These are phyloP conservation scores for Areca catechu DNA, from an alignment of 176 grass and related monocot species.

Conservation along the genomic window DNA sequence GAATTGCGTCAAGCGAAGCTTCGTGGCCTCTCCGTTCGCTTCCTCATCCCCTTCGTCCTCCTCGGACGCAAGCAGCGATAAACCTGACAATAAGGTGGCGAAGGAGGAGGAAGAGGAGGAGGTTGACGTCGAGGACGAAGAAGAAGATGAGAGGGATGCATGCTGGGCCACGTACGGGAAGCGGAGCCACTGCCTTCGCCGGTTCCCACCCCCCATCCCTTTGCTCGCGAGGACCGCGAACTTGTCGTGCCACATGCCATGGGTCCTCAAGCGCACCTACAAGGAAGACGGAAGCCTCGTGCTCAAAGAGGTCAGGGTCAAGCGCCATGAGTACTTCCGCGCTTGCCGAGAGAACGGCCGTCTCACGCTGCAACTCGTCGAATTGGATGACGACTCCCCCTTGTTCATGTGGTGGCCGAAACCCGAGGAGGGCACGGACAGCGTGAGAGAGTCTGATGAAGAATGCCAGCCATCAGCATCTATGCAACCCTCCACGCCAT, in stretches of 20 bases:
- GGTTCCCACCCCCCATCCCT: constrained; percentile 49
- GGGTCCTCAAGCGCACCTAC: constrained; percentile 24
- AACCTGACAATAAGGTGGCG: background rate
- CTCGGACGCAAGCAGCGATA: too few relatives aligned
- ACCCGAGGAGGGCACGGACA: too few relatives aligned
- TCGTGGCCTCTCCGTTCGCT: background rate
- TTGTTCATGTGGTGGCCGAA: too few relatives aligned
- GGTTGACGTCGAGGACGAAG: background rate
- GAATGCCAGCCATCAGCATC: too few relatives aligned
- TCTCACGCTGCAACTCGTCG: constrained; percentile 29
- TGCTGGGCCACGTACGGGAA: constrained; percentile 29
- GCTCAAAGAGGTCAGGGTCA: constrained; percentile 17
- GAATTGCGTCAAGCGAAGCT: background rate
- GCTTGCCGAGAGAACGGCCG: constrained; percentile 4
- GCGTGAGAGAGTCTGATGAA: too few relatives aligned
- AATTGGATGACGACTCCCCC: constrained; percentile 2
- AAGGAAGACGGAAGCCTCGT: constrained; percentile 35
- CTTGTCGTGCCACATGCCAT: constrained; percentile 8
- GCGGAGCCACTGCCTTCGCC: background rate
- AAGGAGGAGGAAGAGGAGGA: background rate
- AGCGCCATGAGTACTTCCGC: constrained; percentile 23
- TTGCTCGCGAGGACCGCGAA: constrained; percentile 28
- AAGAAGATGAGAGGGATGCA: background rate
- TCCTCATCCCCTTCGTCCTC: background rate
- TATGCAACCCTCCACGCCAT: too few relatives aligned